Conservation (phyloP, 1,284 basidiomycete genomes). For the Austroboletus rostrupii region DNA sequence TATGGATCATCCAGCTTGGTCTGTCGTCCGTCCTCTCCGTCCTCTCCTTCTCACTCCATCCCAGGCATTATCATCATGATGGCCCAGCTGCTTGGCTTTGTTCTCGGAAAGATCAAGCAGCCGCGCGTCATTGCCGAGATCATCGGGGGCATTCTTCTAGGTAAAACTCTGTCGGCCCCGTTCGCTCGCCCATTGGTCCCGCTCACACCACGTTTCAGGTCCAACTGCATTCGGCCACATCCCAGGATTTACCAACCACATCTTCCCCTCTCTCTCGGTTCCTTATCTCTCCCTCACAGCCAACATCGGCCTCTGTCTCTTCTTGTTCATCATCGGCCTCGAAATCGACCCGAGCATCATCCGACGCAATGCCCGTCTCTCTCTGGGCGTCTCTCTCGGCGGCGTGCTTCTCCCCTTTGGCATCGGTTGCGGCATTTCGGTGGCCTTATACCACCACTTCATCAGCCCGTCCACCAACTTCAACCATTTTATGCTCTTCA, state of each 20-base stretch:
- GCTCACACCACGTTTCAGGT: slow-evolving; percentile 34
- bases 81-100: slow-evolving; percentile 72
- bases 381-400: slow-evolving; percentile 49
- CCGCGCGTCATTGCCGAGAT: slow-evolving; percentile 88
- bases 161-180: slow-evolving; percentile 29
- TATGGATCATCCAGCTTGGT: slow-evolving; percentile 91
- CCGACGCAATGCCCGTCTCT: slow-evolving; percentile 44
- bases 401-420: slow-evolving; percentile 82
- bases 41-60: not conserved
- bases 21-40: slow-evolving; percentile 24
- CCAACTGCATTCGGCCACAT: slow-evolving; percentile 77
- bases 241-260: slow-evolving; percentile 75
- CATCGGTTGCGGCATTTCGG: slow-evolving; percentile 78
- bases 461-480: slow-evolving; percentile 63
- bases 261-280: slow-evolving; percentile 73
- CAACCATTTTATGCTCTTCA: slow-evolving; percentile 91
- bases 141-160: slow-evolving; percentile 85
- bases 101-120: slow-evolving; percentile 71
- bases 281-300: slow-evolving; percentile 85
- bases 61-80: slow-evolving; percentile 57
- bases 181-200: not conserved
- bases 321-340: slow-evolving; percentile 88
- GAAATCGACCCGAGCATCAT: slow-evolving; percentile 81
- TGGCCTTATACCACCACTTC: slow-evolving; percentile 79
- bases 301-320: slow-evolving; percentile 91